phyloP scores from a whole-genome alignment of 129 eudicot genomes.

The Smallanthus sonchifolius region DNA sequence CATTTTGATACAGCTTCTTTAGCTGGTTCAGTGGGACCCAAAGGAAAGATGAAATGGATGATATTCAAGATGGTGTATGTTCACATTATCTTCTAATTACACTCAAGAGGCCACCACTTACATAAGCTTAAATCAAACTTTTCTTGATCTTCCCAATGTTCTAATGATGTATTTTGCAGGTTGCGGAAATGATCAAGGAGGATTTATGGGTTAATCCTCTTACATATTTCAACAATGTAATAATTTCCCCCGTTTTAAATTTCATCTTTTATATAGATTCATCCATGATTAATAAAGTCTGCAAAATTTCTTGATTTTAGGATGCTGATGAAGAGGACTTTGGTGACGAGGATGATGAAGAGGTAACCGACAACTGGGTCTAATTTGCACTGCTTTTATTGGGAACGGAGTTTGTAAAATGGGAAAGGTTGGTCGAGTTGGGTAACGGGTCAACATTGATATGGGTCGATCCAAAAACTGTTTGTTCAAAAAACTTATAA shows the following conservation, averaged over 20 bases:
- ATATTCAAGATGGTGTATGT: conserved; percentile 61
- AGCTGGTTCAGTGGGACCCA: conserved; percentile 67
- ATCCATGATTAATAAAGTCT: not conserved
- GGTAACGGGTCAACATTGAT: not conserved
- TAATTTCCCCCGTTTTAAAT: not conserved
- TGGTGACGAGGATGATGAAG: conserved; percentile 51
- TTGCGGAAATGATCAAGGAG: conserved; percentile 85
- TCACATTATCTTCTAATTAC: not conserved
- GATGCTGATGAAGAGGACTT: conserved; percentile 77
- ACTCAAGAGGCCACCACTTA: not conserved
- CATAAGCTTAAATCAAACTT: not conserved
- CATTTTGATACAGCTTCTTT: conserved; percentile 60
- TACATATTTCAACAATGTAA: conserved; percentile 62
- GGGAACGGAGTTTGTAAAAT: not conserved
- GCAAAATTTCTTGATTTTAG: conserved; percentile 22
- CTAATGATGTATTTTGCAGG: conserved; percentile 35
- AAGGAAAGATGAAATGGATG: conserved; percentile 47
- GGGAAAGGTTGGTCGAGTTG: not conserved
- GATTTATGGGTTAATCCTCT: conserved; percentile 96
- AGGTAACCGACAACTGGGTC: conserved; percentile 31
- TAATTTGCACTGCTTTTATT: not conserved
- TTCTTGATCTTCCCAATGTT: not conserved
- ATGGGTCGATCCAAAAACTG: not conserved
- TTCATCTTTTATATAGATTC: not conserved
- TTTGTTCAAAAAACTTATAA: not conserved